Evolutionary conservation across 1,284 basidiomycete species (phyloP), one percentile per base, ranked within the genome.

Genomic region (Cryptococcus floricola): DNA sequence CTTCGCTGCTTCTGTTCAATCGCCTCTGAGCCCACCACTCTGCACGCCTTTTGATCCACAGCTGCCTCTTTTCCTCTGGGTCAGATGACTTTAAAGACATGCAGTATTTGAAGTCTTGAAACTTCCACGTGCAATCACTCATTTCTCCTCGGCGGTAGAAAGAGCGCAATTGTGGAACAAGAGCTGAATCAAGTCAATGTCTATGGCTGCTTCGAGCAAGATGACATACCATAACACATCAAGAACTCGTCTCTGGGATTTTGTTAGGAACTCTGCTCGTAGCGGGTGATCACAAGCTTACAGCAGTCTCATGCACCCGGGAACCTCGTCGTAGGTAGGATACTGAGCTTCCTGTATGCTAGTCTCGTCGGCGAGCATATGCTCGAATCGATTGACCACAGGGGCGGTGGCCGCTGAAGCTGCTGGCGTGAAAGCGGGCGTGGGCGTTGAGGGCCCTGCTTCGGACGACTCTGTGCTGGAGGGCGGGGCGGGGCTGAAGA

Each of bases 21-120:
- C 92, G 78, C 49, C 89, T 79, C 38, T 81, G 79, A 3, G 93
- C 92, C 89, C 90, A 94, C 88, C 88, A 91, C 71, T 96, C 91
- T 0, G 94, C 94, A 47, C 88, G 81, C 25, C 89, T 81, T 47
- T 81, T 81, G 54, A 98, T 86, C 92, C 92, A 98, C 8, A 84
- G 83, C 53, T 89, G 83, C 27, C 88, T 82, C 68, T 84, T 84
- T 67, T 86, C 83, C 54, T 94, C 91, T 10, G 84, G 83, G 49
- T 87, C 82, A 74, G 89, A 80, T 25, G 83, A 81, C 73, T 93
- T 94, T 61, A 88, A 79, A 57, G 86, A 88, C 80, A 97, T 80
- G 78, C 95, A 98, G 77, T 90, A 96, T 78, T 97, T 97, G 82
- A 95, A 95, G 67, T 96, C 93, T 62, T 92, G 87, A 68, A 87